A percentile compares a stretch with the other conserved stretches of the same genome.
phyloP scores from a whole-genome alignment of 495 filamentous ascomycete species.

The Annulohypoxylon stygium region DNA sequence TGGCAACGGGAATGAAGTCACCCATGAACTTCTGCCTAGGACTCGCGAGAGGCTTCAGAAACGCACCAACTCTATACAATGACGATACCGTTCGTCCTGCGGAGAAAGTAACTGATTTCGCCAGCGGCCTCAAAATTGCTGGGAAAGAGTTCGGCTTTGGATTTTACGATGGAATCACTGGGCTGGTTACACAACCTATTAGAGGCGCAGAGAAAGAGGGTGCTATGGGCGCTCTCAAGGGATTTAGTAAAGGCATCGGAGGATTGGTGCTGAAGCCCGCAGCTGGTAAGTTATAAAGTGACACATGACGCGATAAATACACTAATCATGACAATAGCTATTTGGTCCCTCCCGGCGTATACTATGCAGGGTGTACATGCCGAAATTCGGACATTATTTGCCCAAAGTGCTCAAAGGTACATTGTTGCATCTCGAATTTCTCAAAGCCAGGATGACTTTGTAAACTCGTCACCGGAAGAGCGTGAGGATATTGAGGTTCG shows the following conservation, averaged over 20 bases:
- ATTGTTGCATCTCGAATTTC: conserved; percentile 78
- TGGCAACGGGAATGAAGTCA: conserved; percentile 76
- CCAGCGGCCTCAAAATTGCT: conserved; percentile 74
- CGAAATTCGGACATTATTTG: conserved; percentile 73
- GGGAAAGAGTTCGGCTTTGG: conserved; percentile 76
- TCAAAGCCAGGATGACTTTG: conserved; percentile 76
- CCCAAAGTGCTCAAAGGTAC: conserved; percentile 74
- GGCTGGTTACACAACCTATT: conserved; percentile 77
- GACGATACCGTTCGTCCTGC: conserved; percentile 76
- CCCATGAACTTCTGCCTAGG: conserved; percentile 85
- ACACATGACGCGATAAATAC: conserved; percentile 18
- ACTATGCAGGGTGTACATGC: conserved; percentile 81
- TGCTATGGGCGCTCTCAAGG: conserved; percentile 76
- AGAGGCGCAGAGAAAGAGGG: conserved; percentile 77
- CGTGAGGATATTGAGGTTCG: conserved; percentile 67
- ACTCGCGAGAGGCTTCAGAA: conserved; percentile 87
- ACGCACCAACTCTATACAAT: conserved; percentile 82
- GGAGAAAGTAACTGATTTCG: conserved; percentile 77
- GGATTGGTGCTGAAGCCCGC: conserved; percentile 77
- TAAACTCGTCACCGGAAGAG: conserved; percentile 63
- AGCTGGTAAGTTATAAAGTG: conserved; percentile 64
- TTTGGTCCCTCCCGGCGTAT: conserved; percentile 79
- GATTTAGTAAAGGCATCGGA: conserved; percentile 80
- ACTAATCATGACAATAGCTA: conserved; percentile 47
- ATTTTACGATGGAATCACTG: conserved; percentile 78